Evolutionary conservation across 2,329 filamentous ascomycete species (phyloP), one percentile per base, ranked within the genome.

Genomic region (Zymoseptoria crescenta): DNA sequence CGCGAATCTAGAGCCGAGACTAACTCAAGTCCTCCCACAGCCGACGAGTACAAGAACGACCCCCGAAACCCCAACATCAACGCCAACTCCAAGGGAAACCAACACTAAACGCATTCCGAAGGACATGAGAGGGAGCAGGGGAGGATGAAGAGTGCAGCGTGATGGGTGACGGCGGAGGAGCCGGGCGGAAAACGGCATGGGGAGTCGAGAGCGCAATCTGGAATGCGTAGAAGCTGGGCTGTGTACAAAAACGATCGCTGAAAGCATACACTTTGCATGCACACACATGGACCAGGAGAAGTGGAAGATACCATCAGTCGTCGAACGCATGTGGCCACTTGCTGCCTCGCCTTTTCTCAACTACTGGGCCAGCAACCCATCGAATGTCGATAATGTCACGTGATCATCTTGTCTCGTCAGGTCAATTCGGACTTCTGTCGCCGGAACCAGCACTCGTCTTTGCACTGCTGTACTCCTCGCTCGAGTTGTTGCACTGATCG

Each of bases 21-120:
- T 63, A 41, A 58, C 56, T 21, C n/a, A 1, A 28, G 20, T 29
- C 35, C 16, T 8, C 48, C 50, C 27, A 65, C 70, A 97, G 93
- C 86, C 81, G 89, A 89, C 70, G 91, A 97, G 81, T 96, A 84
- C 85, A 95, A 92, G 87, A 95, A 96, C 82, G 93, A 97, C 79
- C 91, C 92, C 68, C 87, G 92, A 77, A 96, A 96, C 84, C 86
- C 86, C 67, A 80, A 81, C 56, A 71, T 70, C 54, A 76, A 74
- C 68, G 35, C 35, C 35, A 45, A 45, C 35, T 45, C 35, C 13
- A 45, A 45, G 35, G 35, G 35, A 45, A 45, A 45, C 35, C 35
- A 45, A 45, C 35, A 45, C 35, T 45, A 45, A 13, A 16, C n/a
- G 35, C 35, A 45, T n/a, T 3, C 13, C n/a, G 13, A 16, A 41